Conservation (phyloP, 495 filamentous ascomycete species). For the Schizothecium vesticola region DNA sequence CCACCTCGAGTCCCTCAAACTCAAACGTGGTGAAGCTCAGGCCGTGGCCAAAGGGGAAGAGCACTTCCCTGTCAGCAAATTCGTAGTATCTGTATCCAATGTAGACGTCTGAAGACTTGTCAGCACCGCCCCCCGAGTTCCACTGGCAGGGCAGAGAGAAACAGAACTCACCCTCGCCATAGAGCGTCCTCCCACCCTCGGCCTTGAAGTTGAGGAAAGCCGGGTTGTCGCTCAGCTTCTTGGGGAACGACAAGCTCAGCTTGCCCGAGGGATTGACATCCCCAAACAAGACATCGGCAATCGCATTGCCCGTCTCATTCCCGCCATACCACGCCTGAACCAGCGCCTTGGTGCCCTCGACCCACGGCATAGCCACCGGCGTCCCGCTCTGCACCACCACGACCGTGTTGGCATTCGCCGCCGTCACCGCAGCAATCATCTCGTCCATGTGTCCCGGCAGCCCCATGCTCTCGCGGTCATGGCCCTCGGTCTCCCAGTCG, state of each 20-base stretch:
- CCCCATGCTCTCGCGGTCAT: constrained; percentile 57
- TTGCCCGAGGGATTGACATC: constrained; percentile 62
- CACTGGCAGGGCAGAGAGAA: not conserved
- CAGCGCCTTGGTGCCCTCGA: constrained; percentile 42
- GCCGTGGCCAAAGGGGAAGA: constrained; percentile 72
- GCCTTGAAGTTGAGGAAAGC: constrained; percentile 67
- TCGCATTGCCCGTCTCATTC: constrained; percentile 58
- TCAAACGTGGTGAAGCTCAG: constrained; percentile 67
- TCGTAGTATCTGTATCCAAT: constrained; percentile 76
- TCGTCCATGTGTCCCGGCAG: constrained; percentile 53
- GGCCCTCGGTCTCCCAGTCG: constrained; percentile 65
- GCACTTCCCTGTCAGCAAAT: constrained; percentile 51
- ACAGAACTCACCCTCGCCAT: constrained; percentile 53
- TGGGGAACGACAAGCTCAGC: constrained; percentile 63
- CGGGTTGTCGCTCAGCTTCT: constrained; percentile 64
- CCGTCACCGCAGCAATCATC: constrained; percentile 51
- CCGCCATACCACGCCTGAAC: constrained; percentile 57
- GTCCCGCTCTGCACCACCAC: constrained; percentile 62
- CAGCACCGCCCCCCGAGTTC: not conserved
- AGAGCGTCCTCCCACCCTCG: constrained; percentile 64
- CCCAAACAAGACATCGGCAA: constrained; percentile 64
- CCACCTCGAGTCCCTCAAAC: constrained; percentile 48
- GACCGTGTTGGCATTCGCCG: constrained; percentile 52
- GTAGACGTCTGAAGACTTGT: constrained; percentile 46
- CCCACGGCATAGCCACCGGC: constrained; percentile 63